Conservation (phyloP, 805 yeast genomes). For the Candida alai region DNA sequence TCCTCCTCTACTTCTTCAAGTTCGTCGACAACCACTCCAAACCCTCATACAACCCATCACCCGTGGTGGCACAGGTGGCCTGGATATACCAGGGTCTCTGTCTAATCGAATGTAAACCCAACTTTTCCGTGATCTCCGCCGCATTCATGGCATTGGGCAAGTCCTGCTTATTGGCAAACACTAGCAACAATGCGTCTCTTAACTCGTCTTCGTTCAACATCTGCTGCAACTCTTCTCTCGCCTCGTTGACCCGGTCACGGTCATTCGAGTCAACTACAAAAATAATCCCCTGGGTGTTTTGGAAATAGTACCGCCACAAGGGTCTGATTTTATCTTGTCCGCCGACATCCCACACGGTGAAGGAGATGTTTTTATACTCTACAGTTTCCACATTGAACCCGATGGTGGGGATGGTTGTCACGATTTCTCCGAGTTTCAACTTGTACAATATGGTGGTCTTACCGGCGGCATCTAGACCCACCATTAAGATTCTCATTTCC, state of each 20-base stretch:
- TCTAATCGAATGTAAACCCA: constrained; percentile 41
- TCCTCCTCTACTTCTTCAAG: constrained; percentile 22
- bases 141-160: constrained; percentile 45
- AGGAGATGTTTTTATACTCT: constrained; percentile 40
- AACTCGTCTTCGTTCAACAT: constrained; percentile 43
- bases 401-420: constrained; percentile 41
- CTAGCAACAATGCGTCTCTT: constrained; percentile 38
- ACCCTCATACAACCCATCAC: constrained; percentile 36
- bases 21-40: constrained; percentile 36
- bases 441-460: constrained; percentile 41
- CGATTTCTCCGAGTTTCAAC: constrained; percentile 41
- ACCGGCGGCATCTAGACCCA: constrained; percentile 43
- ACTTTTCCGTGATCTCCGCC: constrained; percentile 41
- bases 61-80: constrained; percentile 41
- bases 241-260: constrained; percentile 41
- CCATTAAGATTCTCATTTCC: constrained; percentile 44
- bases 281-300: constrained; percentile 41
- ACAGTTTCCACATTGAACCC: constrained; percentile 43
- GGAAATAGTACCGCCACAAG: constrained; percentile 43
- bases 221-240: constrained; percentile 41
- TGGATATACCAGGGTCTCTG: constrained; percentile 44
- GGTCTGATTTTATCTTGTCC: constrained; percentile 44
- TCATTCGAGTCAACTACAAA: constrained; percentile 43
- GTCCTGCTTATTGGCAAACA: constrained; percentile 42
- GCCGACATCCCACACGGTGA: constrained; percentile 44